Evolutionary conservation across 257 asterid species (phyloP).

Genomic region (Solanum etuberosum): DNA sequence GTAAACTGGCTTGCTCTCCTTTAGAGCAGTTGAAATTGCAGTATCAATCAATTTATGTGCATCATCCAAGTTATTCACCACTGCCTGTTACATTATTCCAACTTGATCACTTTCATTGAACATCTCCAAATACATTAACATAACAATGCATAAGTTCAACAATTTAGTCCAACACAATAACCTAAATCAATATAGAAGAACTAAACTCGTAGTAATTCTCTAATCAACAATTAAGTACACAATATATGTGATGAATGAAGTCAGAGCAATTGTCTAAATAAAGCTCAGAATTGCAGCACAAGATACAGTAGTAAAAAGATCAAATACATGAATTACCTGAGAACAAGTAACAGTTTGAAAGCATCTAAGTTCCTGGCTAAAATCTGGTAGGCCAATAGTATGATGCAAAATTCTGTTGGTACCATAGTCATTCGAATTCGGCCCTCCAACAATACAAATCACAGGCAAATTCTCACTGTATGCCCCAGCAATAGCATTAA

Average conservation of each 20-base stretch:
- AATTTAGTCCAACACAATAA: not conserved
- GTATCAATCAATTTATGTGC: constrained; percentile 24
- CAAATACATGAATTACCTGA: constrained; percentile 29
- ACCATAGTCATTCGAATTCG: constrained; percentile 71
- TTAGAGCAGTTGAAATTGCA: constrained; percentile 26
- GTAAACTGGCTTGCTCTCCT: constrained; percentile 23
- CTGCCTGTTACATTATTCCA: constrained; percentile 13
- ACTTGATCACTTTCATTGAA: not conserved
- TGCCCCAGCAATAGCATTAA: constrained; percentile 81
- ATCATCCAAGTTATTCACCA: constrained; percentile 10
- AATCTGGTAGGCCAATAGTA: constrained; percentile 73
- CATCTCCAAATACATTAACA: not conserved
- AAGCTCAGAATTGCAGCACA: not conserved
- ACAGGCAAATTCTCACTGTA: constrained; percentile 72
- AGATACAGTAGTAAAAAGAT: not conserved
- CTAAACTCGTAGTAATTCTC: not conserved
- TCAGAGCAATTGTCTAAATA: not conserved
- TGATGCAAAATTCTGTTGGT: constrained; percentile 20
- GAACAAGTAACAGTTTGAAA: constrained; percentile 60
- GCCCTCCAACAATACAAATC: constrained; percentile 75
- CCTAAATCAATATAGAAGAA: not conserved
- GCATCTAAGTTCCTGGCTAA: constrained; percentile 57
- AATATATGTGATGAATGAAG: not conserved
- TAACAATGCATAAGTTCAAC: not conserved
- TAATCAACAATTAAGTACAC: not conserved